Base-by-base conservation (phyloP, 2,329 filamentous ascomycete genomes). In the Lasiodiplodia theobromae region DNA sequence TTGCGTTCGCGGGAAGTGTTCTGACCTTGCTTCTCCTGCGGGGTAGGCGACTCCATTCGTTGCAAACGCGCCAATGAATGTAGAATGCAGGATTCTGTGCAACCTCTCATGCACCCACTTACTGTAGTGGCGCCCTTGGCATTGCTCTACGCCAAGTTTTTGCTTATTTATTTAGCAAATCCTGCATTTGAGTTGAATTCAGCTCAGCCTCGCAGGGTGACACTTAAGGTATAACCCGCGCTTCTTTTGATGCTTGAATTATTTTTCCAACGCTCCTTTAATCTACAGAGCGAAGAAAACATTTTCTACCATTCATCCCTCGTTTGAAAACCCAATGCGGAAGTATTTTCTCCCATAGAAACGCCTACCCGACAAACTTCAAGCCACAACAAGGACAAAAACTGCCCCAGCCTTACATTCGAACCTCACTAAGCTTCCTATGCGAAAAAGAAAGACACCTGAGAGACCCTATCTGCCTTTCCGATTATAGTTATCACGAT, bases 401-500 rank as follows among this genome's bases (percentile, higher is more conserved):
- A 6, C 6, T 18, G 38, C 38, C 12, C 14, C 38, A 14, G 6
- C 4, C 14, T 44, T 44, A 16, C 14, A 18, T 6, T 44, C 38
- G 3, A 16, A 16, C 12, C 5, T 5, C 38, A 16, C 12, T 12
- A 2, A 40, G 38, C 38, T 12, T 16, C 11, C 38, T 18, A 16
- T n/a, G 0, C 2, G 4, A 6, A 16, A 44, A 12, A 2, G 0
- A 44, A n/a, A 6, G 6, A 1, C 14, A 18, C 38, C 18, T 6
- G 38, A 6, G 38, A 18, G 38, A 0, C 4, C 16, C 5, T 1
- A 6, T 7, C 18, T 2, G 6, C 38, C 0, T 0, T 6, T 18
- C n/a, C 16, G 16, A 18, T 1, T 18, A 7, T 44, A 2, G 16
- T 18, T 5, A 7, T 18, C 16, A n/a, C 18, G 4, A 44, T 44